Evolutionary conservation across 192 early-diverging fungal species (phyloP), one percentile per base, ranked within the genome.

Genomic region (Oehlia diaphana): DNA sequence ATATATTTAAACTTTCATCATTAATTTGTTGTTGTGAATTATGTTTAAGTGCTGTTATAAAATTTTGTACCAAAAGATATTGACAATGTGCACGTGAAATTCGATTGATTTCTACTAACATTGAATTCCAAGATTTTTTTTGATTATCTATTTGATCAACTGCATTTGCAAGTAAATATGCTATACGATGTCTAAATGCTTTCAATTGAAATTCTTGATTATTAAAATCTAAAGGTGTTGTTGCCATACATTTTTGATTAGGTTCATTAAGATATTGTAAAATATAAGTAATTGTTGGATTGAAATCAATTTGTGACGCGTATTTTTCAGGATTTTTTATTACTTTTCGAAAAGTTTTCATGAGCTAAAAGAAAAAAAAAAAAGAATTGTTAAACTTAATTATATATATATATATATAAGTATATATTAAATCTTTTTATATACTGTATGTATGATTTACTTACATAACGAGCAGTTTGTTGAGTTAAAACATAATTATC

Each of bases 401-500:
- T 31, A 31, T 31, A 31, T 31, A 31, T 31, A 31, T 31, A 31
- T 31, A 31, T 26, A 26, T n/a, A n/a, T n/a, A n/a, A n/a, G n/a
- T n/a, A n/a, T n/a, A n/a, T n/a, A n/a, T n/a, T n/a, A n/a, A n/a
- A n/a, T n/a, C n/a, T n/a, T n/a, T n/a, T n/a, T n/a, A n/a, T n/a
- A n/a, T n/a, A 26, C 26, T 26, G 26, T 26, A 26, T 26, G 0
- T 26, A 26, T 26, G 26, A 26, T 19, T 6, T 19, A 63, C 75
- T 77, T 39, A 96, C 85, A 82, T 93, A 94, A 50, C 94, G 92
- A 44, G 90, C 86, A 14, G 93, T 93, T 86, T 97, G 95, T 83
- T 95, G 95, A 13, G 93, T 92, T 78, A 95, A 82, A 31, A 97
- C 87, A 81, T 92, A 92, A 88, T 95, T 95, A 81, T 95, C 94